Base-by-base conservation (phyloP, 2,329 filamentous ascomycete species). In the Neoarthrinium moseri region DNA sequence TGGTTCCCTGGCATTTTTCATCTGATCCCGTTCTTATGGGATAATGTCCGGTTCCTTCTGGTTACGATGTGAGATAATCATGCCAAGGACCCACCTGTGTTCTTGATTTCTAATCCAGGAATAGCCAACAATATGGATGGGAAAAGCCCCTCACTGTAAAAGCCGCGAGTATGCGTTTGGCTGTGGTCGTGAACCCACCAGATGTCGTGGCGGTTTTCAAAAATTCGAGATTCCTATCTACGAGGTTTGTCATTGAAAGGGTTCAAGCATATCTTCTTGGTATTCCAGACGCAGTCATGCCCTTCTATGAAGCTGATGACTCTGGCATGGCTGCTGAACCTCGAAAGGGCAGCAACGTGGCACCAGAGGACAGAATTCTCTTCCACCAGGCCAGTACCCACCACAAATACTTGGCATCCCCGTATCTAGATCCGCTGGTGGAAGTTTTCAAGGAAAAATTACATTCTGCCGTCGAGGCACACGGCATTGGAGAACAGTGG, bases 221-320 rank as follows among this genome's bases (percentile, higher is more conserved):
- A 18, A n/a, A n/a, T n/a, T 42, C 42, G 27, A 39, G 42, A 20
- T 45, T 39, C 27, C 23, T 49, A 24, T 49, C 46, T 12, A 22
- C 42, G 11, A 45, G 33, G 21, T 45, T 35, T 8, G 36, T 45
- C 32, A 45, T 43, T 12, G 15, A 21, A 20, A 37, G 23, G 11
- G 45, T 43, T 18, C 34, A 35, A 13, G 41, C 20, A 21, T 39
- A 45, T 23, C 43, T 49, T 3, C 24, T 46, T 15, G 36, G 37
- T 15, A 43, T 42, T 12, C 47, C 43, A 5, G 12, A 36, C 5
- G 27, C 7, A 11, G 20, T 46, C 24, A 24, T 49, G 23, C 20
- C 43, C 15, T 46, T 49, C n/a, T 49, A 51, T 21, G 34, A 46
- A 12, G 46, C 46, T 6, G 49, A 51, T 39, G 49, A 51, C 20